A percentile compares a stretch with the other conserved stretches of the same genome.
These are phyloP conservation scores for Oryza meyeriana DNA, from an alignment of 176 grass and related monocot genomes.

Conservation along the genomic window DNA sequence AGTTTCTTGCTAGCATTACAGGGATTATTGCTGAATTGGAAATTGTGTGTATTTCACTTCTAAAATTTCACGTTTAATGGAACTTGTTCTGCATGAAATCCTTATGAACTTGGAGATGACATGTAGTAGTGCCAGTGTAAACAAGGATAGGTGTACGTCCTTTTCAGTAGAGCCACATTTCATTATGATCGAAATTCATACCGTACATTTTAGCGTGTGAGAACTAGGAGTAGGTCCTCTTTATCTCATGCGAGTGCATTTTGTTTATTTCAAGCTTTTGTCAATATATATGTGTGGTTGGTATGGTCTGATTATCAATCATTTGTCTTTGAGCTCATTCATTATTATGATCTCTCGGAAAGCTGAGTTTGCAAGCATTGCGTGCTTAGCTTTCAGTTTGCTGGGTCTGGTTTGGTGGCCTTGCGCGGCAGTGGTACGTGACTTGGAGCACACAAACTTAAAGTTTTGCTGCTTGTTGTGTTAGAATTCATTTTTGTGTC, in stretches of 20 bases:
- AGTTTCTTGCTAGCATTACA: not conserved
- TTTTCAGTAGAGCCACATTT: not conserved
- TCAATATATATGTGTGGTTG: not conserved
- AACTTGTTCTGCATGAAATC: not conserved
- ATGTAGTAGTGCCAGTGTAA: not conserved
- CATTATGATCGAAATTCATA: not conserved
- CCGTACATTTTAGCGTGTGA: not conserved
- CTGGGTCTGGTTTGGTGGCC: not conserved
- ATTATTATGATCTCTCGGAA: not conserved
- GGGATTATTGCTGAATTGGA: not conserved
- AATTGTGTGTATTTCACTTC: not conserved
- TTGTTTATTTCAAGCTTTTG: not conserved
- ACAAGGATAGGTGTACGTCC: not conserved
- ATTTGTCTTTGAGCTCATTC: not conserved
- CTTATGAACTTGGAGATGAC: not conserved
- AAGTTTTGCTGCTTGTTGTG: not conserved
- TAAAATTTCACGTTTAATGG: not conserved
- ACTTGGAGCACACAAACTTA: conserved; percentile 1
- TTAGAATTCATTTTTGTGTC: not conserved
- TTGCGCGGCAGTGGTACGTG: not conserved
- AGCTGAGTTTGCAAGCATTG: not conserved
- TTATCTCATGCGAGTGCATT: not conserved
- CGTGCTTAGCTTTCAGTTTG: not conserved
- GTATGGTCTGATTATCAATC: not conserved
- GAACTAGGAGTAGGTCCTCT: too few species aligned